Conservation (phyloP, 148 eudicot species). For the Drosera capensis region DNA sequence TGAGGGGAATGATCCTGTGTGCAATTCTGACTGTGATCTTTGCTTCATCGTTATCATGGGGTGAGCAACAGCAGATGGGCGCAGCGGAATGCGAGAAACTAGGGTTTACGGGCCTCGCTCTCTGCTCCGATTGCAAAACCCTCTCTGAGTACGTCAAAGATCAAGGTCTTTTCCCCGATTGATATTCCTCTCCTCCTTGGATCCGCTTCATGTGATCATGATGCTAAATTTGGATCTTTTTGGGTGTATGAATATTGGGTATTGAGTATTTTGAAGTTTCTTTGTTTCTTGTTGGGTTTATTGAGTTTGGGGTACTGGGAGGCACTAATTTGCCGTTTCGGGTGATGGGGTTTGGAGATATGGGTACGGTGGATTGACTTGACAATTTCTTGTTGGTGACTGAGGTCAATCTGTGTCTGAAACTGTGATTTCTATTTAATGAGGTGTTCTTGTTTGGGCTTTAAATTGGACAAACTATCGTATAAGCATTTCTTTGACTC, state of each 20-base stretch:
- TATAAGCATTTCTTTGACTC: too few relatives aligned
- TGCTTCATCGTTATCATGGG: constrained; percentile 9
- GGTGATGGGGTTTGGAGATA: too few relatives aligned
- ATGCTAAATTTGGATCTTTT: not conserved
- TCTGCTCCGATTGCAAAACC: constrained; percentile 80
- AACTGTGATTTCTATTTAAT: too few relatives aligned
- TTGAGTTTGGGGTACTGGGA: too few relatives aligned
- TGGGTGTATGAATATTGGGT: not conserved
- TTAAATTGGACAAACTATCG: too few relatives aligned
- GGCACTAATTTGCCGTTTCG: too few relatives aligned
- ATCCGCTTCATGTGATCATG: not conserved
- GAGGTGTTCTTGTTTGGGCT: too few relatives aligned
- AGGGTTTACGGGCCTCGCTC: constrained; percentile 79
- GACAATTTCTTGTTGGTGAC: too few relatives aligned
- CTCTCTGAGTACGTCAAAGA: constrained; percentile 72
- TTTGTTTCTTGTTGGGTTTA: too few relatives aligned
- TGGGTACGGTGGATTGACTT: too few relatives aligned
- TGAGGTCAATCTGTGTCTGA: too few relatives aligned
- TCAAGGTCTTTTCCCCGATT: constrained; percentile 60
- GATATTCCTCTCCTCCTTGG: not conserved
- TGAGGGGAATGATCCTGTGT: not conserved
- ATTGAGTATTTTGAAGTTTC: too few relatives aligned
- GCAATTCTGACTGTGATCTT: not conserved
- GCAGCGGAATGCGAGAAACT: constrained; percentile 58
- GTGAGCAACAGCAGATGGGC: constrained; percentile 50